Conservation (phyloP, 495 filamentous ascomycete genomes). For the Durotheca rogersii region DNA sequence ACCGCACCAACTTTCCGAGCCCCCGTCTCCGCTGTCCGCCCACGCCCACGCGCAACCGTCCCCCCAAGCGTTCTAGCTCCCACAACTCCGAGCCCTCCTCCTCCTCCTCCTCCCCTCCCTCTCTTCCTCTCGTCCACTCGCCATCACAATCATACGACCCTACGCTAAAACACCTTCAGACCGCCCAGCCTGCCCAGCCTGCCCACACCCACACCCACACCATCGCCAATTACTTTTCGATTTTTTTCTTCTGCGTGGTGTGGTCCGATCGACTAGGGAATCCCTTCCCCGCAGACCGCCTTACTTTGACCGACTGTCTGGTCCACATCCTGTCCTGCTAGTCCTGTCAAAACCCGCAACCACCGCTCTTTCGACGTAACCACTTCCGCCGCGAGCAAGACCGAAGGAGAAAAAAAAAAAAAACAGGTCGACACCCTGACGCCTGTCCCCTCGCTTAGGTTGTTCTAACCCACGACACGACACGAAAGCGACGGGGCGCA, state of each 20-base stretch:
- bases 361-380: background rate
- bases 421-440: too few relatives aligned
- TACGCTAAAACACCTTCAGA: background rate
- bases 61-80: constrained; percentile 7
- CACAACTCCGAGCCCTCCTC: too few relatives aligned
- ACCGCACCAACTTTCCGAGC: too few relatives aligned
- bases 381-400: too few relatives aligned
- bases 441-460: background rate
- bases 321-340: background rate
- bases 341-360: background rate
- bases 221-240: background rate
- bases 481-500: background rate
- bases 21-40: background rate
- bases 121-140: too few relatives aligned
- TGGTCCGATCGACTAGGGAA: background rate
- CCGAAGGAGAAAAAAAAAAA: background rate
- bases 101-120: background rate
- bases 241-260: background rate
- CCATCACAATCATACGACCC: background rate
- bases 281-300: background rate
- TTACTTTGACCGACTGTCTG: background rate
- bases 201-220: too few relatives aligned
- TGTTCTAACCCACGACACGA: background rate
- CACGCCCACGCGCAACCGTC: background rate
- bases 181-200: background rate